Conservation (phyloP, 257 asterid genomes). For the Solanum megistacrolobum region DNA sequence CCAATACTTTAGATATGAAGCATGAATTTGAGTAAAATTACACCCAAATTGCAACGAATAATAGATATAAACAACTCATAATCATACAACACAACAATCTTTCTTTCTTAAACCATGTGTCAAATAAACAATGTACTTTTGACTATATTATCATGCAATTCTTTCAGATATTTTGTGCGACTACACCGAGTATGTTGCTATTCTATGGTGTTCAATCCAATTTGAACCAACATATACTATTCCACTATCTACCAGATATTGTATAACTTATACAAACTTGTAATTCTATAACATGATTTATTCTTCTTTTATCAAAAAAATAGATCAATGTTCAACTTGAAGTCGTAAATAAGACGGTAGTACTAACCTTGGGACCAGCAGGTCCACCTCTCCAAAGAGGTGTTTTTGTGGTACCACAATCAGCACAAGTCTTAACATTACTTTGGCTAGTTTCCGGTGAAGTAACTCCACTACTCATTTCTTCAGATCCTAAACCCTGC, state of each 20-base stretch:
- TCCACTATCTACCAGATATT: not conserved
- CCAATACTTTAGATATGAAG: not conserved
- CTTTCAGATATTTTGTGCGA: not conserved
- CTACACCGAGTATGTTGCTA: not conserved
- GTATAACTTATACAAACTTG: not conserved
- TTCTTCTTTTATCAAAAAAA: not conserved
- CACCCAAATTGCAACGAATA: not conserved
- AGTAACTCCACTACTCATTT: constrained; percentile 38
- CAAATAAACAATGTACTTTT: not conserved
- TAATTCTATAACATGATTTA: not conserved
- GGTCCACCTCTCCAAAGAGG: constrained; percentile 99
- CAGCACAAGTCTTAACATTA: constrained; percentile 72
- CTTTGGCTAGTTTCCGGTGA: constrained; percentile 42
- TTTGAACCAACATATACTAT: not conserved
- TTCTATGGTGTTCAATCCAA: not conserved
- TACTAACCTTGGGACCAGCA: constrained; percentile 86
- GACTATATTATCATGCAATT: not conserved
- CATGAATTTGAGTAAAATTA: not conserved
- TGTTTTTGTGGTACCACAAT: constrained; percentile 91
- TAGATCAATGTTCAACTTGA: not conserved
- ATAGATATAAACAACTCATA: not conserved
- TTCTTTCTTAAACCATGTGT: not conserved
- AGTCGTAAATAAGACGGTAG: not conserved
- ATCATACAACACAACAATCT: not conserved
- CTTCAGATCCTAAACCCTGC: constrained; percentile 24